Evolutionary conservation across 2,329 filamentous ascomycete species (phyloP), one percentile per base, ranked within the genome.

Genomic region (Fusarium bactridioides): DNA sequence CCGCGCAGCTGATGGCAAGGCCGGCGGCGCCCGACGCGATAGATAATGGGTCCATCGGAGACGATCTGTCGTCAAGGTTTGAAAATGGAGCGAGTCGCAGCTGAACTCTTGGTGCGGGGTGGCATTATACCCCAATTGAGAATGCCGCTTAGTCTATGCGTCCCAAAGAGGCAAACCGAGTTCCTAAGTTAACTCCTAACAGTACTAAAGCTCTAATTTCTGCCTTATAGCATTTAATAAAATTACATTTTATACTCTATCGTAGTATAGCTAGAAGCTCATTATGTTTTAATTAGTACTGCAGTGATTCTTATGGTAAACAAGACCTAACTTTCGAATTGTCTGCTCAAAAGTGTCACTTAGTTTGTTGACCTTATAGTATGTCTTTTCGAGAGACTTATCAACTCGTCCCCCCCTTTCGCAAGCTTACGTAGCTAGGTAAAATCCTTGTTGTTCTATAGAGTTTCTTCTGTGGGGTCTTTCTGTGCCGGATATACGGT

Each of bases 331-430:
- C 21, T 2, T 13, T 23, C 2, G 11, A 13, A 7, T 48, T 23
- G 7, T 0, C 29, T 23, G 4, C 21, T 23, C 4, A 10, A 13
- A 19, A 33, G 21, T 13, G 4, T 1, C 11, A 19, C 10, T 7
- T 8, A 2, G 2, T 27, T 2, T 37, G 4, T 2, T 11, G 12
- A 3, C 23, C 23, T 37, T 16, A 4, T 19, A 12, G 7, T 37
- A 9, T 21, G 6, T 19, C 7, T 41, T 23, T 23, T 19, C 6
- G 35, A 37, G 10, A 37, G 35, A 37, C 18, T 37, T 37, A 37
- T 37, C 18, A 37, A 7, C 31, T 33, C 3, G 31, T 8, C 18
- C 37, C 16, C 23, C 31, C 4, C 21, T 53, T 21, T 6, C 18
- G 21, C 5, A 33, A 31, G 45, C 27, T 33, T 50, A 16, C 29